These are phyloP conservation scores for Pezicula carpinea DNA, from an alignment of 2,329 filamentous ascomycete genomes.

Conservation along the genomic window DNA sequence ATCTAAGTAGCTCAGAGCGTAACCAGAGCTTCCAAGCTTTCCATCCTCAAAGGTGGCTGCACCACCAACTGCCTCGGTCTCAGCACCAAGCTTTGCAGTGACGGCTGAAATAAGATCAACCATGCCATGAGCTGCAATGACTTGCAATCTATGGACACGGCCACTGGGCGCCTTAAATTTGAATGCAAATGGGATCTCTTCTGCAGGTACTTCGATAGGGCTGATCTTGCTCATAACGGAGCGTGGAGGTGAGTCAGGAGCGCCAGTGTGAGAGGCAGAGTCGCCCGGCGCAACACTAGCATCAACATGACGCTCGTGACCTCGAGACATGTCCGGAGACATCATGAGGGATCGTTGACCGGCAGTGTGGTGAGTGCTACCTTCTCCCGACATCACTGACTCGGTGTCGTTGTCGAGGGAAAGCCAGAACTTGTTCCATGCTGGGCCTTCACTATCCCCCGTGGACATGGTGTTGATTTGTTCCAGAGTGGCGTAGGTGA, in stretches of 20 bases:
- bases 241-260: constrained; percentile 66
- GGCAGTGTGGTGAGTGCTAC: constrained; percentile 64
- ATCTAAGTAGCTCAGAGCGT: constrained; percentile 91
- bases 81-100: constrained; percentile 75
- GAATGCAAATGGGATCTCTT: constrained; percentile 86
- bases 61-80: constrained; percentile 81
- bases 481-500: constrained; percentile 96
- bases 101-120: constrained; percentile 73
- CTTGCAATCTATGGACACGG: constrained; percentile 87
- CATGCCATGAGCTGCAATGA: constrained; percentile 75
- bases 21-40: constrained; percentile 71
- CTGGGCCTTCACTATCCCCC: constrained; percentile 85
- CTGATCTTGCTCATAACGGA: constrained; percentile 43
- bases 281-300: constrained; percentile 91
- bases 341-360: constrained; percentile 67
- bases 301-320: constrained; percentile 56
- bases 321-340: constrained; percentile 69
- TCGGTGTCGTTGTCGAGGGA: constrained; percentile 86
- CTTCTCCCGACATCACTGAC: constrained; percentile 91
- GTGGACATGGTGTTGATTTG: constrained; percentile 95
- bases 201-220: constrained; percentile 52
- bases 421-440: constrained; percentile 99
- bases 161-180: constrained; percentile 98
- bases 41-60: constrained; percentile 74
- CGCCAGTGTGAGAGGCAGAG: constrained; percentile 87